phyloP scores from a whole-genome alignment of 1,284 basidiomycete genomes.

The Malassezia slooffiae region DNA sequence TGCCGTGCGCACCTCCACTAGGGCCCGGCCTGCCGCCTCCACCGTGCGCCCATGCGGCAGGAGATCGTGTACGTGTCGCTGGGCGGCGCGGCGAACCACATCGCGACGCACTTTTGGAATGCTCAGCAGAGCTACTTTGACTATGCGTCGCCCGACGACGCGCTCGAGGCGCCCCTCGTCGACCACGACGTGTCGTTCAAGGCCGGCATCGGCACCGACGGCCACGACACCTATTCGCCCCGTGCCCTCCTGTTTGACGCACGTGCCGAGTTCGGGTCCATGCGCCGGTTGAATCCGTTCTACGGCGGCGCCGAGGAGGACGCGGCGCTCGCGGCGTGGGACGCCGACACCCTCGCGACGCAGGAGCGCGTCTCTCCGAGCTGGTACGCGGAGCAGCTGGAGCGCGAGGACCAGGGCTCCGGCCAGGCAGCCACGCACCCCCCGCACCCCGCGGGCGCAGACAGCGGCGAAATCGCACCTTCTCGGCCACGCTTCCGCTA shows the following conservation, averaged over 20 bases:
- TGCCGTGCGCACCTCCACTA: neutral
- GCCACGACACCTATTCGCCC: conserved; percentile 34
- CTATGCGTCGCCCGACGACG: conserved; percentile 5
- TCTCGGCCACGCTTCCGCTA: conserved; percentile 12
- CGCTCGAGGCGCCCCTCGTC: conserved; percentile 17
- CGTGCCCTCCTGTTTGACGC: conserved; percentile 34
- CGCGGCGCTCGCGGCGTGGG: neutral
- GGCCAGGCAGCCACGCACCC: neutral
- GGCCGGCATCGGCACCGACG: conserved; percentile 24
- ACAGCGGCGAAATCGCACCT: neutral
- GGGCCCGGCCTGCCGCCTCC: too few species aligned
- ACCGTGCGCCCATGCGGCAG: conserved; percentile 13
- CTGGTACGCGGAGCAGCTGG: conserved; percentile 1
- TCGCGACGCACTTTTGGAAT: conserved; percentile 43
- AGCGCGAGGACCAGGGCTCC: conserved; percentile 1
- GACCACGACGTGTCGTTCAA: conserved; percentile 39
- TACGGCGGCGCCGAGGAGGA: conserved; percentile 18
- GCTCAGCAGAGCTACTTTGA: conserved; percentile 38
- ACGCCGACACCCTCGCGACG: conserved; percentile 1
- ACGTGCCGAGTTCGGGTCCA: conserved; percentile 30
- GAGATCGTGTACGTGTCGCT: conserved; percentile 41
- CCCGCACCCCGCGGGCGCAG: neutral
- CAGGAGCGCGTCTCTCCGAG: neutral
- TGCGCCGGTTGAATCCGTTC: conserved; percentile 23
- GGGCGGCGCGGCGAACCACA: conserved; percentile 36